Conservation (phyloP, 1,284 basidiomycete species). For the Porogramme epimiltina region DNA sequence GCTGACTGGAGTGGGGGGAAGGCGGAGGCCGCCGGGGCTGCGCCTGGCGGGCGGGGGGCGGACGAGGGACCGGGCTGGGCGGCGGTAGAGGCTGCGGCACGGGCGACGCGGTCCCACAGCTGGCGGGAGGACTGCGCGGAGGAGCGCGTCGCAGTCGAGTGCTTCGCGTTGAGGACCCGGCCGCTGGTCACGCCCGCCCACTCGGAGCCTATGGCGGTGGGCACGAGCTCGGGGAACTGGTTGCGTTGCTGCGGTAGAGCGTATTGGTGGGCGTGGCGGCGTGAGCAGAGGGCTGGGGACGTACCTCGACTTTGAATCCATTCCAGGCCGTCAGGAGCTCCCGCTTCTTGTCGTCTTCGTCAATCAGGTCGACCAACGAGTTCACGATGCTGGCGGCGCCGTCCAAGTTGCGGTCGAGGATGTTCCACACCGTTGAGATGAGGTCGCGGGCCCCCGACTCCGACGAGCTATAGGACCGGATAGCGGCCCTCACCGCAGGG, state of each 20-base stretch:
- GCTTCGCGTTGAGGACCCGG: conserved; percentile 82
- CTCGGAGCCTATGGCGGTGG: conserved; percentile 59
- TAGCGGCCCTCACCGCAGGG: conserved; percentile 78
- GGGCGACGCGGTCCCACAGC: conserved; percentile 88
- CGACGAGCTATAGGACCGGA: conserved; percentile 77
- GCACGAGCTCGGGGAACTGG: conserved; percentile 80
- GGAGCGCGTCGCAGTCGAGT: conserved; percentile 62
- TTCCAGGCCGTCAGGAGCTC: conserved; percentile 81
- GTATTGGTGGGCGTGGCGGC: neutral
- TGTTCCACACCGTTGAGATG: conserved; percentile 84
- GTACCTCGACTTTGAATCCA: conserved; percentile 81
- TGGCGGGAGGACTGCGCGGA: conserved; percentile 61
- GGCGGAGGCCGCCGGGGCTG: conserved; percentile 34
- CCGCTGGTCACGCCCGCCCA: conserved; percentile 82
- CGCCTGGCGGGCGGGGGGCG: conserved; percentile 28
- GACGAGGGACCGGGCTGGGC: conserved; percentile 31
- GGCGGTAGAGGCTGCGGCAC: conserved; percentile 66
- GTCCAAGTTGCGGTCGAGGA: conserved; percentile 80
- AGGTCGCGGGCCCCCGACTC: conserved; percentile 86
- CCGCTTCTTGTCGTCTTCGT: conserved; percentile 83
- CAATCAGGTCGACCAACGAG: conserved; percentile 79
- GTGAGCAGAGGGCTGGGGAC: conserved; percentile 18
- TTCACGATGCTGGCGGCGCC: conserved; percentile 79
- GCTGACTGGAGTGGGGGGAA: conserved; percentile 46
- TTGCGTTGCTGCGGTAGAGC: conserved; percentile 63